Base-by-base conservation (phyloP, 2,329 filamentous ascomycete genomes). In the Exophiala sideris region DNA sequence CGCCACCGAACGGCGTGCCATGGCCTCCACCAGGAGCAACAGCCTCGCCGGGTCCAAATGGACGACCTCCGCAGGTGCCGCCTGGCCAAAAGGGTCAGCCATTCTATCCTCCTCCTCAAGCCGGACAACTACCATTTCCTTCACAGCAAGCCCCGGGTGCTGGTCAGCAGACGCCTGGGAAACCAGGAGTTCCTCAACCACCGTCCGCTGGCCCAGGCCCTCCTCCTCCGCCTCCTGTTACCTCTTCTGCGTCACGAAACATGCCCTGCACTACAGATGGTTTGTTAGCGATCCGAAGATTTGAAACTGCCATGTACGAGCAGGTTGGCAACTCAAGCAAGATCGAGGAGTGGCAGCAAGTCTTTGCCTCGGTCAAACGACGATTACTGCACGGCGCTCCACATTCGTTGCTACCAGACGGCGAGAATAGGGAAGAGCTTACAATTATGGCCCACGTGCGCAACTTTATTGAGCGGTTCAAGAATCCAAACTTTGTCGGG, bases 1-100 rank as follows among this genome's bases (percentile, higher is more conserved):
- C 60, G 35, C 58, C 57, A n/a, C 60, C 62, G 11, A 62, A 61
- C 38, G 59, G 59, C 2, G 52, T 58, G 50, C 60, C 62, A 42
- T 58, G 60, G 48, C 62, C 58, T 45, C 34, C 54, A 40, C 39
- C 55, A 35, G 57, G 59, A 12, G 45, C 52, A 12, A 46, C 53
- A 32, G 24, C 45, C n/a, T 38, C 49, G 33, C 14, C 54, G 14
- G 48, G 46, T 48, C 16, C 50, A 34, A 41, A 46, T 49, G 53
- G 53, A 16, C 21, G 20, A 21, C 29, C 48, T 20, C 24, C 42
- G 8, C 38, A 39, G 11, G 18, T 48, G 18, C 42, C 54, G 2
- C 53, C 48, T n/a, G 48, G 50, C n/a, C 54, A 47, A 39, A 45
- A 50, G 29, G 40, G 47, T 45, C 47, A 45, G 18, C 41, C 51